A percentile compares a stretch with the other conserved stretches of the same genome.
phyloP scores from a whole-genome alignment of 768 basidiomycete species.

The Suillus placidus region DNA sequence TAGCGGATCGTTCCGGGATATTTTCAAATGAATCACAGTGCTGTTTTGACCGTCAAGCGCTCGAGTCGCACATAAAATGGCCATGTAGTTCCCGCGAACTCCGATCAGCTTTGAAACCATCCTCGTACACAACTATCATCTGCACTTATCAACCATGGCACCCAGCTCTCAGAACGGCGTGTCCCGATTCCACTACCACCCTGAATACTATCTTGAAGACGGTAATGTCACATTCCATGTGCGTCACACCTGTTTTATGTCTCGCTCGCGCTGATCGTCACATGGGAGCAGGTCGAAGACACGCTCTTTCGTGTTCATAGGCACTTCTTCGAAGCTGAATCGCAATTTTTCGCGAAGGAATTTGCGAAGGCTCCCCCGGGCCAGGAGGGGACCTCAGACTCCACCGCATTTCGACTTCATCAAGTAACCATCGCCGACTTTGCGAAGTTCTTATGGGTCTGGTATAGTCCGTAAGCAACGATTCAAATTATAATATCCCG shows the following conservation, averaged over 20 bases:
- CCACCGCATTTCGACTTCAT: slow-evolving; percentile 20
- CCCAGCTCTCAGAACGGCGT: neutral
- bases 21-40: neutral
- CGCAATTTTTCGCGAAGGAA: slow-evolving; percentile 30
- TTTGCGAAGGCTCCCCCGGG: slow-evolving; percentile 17
- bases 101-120: neutral
- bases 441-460: slow-evolving; percentile 52
- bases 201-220: neutral
- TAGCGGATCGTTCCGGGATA: neutral
- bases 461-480: slow-evolving; percentile 53
- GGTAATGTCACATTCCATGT: neutral
- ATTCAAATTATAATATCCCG: neutral
- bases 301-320: neutral
- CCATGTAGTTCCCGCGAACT: neutral
- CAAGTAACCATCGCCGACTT: slow-evolving; percentile 41
- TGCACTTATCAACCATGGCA: neutral
- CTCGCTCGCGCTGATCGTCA: neutral
- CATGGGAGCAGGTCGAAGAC: neutral
- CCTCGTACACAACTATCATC: neutral
- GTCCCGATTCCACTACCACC: neutral
- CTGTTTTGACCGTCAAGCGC: neutral
- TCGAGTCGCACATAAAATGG: neutral
- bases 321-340: slow-evolving; percentile 36
- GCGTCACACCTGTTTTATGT: neutral
- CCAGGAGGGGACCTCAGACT: neutral